Conservation (phyloP, 257 asterid species). For the Ajuga chamaepitys region DNA sequence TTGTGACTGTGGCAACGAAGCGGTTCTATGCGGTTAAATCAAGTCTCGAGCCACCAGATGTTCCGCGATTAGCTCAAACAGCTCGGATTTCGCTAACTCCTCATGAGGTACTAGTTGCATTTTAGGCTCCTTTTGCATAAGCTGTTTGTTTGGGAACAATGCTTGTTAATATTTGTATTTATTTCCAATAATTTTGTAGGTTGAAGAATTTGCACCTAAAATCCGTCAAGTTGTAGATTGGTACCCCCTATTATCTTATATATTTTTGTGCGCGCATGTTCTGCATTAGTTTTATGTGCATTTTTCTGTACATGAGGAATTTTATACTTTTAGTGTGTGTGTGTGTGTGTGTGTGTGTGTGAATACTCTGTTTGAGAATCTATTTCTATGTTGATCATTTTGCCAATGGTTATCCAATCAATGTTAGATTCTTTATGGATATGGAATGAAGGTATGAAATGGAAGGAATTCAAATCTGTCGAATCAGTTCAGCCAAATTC, state of each 20-base stretch:
- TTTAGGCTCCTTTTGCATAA: not conserved
- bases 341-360: not conserved
- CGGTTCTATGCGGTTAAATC: slow-evolving; percentile 33
- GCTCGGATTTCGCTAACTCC: slow-evolving; percentile 75
- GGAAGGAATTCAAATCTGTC: too few relatives aligned
- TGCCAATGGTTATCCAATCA: not conserved
- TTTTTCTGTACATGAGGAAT: not conserved
- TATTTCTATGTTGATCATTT: not conserved
- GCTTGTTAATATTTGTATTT: not conserved
- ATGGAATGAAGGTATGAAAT: too few relatives aligned
- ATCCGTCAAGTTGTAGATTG: slow-evolving; percentile 55
- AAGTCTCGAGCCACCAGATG: slow-evolving; percentile 64
- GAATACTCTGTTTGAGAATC: not conserved
- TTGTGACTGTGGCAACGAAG: not conserved
- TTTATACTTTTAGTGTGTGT: not conserved
- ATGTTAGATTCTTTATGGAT: not conserved
- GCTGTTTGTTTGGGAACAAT: not conserved
- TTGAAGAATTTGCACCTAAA: slow-evolving; percentile 70
- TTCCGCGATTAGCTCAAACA: slow-evolving; percentile 61
- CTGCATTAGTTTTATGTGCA: not conserved
- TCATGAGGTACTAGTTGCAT: slow-evolving; percentile 1
- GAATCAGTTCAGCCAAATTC: too few relatives aligned
- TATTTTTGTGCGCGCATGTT: too few relatives aligned
- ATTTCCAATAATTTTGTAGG: slow-evolving; percentile 23
- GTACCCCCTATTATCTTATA: slow-evolving; percentile 20